phyloP scores from a whole-genome alignment of 495 filamentous ascomycete genomes.

The Penicillium goetzii region DNA sequence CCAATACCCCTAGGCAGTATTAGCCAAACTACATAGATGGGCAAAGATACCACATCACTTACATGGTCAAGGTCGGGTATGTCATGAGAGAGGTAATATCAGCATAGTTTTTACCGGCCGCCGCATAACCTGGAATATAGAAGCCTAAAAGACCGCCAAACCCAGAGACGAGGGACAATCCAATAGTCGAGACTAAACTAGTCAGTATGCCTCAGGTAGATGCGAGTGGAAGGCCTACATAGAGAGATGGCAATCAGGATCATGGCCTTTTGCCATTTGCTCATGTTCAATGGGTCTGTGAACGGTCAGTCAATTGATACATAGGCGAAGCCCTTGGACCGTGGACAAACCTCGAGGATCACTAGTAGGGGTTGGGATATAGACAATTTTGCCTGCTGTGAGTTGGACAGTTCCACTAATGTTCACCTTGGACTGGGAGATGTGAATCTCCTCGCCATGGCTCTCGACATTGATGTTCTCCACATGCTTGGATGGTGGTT shows the following conservation, averaged over 20 bases:
- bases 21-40: background rate
- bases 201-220: background rate
- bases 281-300: constrained; percentile 3
- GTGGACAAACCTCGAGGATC: constrained; percentile 4
- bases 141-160: constrained; percentile 35
- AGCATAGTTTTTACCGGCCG: background rate
- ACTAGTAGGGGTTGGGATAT: constrained; percentile 1
- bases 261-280: constrained; percentile 4
- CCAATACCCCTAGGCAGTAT: background rate
- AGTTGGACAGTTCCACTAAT: constrained; percentile 4
- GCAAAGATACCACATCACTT: background rate
- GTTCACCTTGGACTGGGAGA: constrained; percentile 7
- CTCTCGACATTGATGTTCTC: background rate
- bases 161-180: constrained; percentile 35
- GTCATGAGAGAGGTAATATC: constrained; percentile 7
- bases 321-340: background rate
- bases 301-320: background rate
- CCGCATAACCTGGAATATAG: constrained; percentile 22
- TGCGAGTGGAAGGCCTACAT: background rate
- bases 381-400: background rate
- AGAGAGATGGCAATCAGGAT: constrained; percentile 2
- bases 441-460: background rate
- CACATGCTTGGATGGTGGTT: background rate
- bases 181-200: constrained; percentile 30
- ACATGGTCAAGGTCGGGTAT: constrained; percentile 8